Percentiles rank a stretch among this genome's conserved stretches.
phyloP scores from a whole-genome alignment of 495 filamentous ascomycete species.

The Hypoxylon perforatum region DNA sequence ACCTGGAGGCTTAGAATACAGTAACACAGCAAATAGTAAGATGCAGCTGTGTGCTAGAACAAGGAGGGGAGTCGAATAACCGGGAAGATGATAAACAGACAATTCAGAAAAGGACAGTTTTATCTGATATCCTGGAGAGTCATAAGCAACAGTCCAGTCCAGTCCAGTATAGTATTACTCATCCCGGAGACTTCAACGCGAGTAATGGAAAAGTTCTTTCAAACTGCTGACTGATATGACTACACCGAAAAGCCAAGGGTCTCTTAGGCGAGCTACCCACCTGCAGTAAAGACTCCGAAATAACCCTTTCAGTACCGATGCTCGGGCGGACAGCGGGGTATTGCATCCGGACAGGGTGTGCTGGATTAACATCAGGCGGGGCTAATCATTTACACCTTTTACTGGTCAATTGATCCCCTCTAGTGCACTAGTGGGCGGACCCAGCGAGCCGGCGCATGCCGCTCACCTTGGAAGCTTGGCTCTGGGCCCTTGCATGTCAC shows the following conservation, averaged over 20 bases:
- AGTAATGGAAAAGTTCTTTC: background rate
- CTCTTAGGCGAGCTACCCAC: too few relatives aligned
- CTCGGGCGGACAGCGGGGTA: background rate
- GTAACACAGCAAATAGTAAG: background rate
- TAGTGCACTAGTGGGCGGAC: background rate
- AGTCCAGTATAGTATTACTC: too few relatives aligned
- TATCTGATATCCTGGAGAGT: background rate
- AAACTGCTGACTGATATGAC: background rate
- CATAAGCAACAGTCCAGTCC: background rate
- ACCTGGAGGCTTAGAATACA: background rate
- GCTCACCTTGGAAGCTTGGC: background rate
- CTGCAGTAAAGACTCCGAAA: too few relatives aligned
- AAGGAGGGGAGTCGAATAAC: too few relatives aligned
- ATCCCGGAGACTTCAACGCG: background rate
- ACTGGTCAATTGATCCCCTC: background rate
- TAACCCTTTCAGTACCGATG: background rate
- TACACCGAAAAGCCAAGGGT: background rate
- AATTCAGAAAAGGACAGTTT: too few relatives aligned
- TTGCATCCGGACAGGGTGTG: background rate
- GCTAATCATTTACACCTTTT: background rate
- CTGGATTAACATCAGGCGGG: background rate
- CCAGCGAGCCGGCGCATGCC: slow-evolving; percentile 17
- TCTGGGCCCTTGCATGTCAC: slow-evolving; percentile 10
- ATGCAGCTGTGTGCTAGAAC: background rate
- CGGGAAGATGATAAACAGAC: too few relatives aligned